Evolutionary conservation across 768 basidiomycete genomes (phyloP), one percentile per base, ranked within the genome.

Genomic region (Boletus rufocinnamomeus): DNA sequence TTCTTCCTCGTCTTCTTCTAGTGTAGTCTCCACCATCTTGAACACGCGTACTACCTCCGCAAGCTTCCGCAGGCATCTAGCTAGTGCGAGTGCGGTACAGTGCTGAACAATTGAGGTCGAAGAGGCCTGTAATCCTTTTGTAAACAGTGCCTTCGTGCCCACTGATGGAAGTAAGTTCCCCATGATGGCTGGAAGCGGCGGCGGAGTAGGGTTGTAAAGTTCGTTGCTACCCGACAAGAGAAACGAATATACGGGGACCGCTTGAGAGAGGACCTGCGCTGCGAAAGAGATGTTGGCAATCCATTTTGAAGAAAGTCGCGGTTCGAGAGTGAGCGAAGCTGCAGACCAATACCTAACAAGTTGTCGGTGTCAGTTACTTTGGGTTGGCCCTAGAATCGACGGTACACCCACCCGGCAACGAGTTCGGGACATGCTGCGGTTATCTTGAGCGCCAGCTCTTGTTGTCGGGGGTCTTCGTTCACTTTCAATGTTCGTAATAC

Each of bases 231-330:
- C 66, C 50, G 79, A 75, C 17, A 89, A 77, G 58, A 84, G 74
- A 69, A 95, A 94, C 0, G 83, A 82, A 1, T 76, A 64, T 1
- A 76, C 63, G 0, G 95, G 93, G 2, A 94, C 75, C 0, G 91
- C 85, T 0, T 94, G 80, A 1, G 90, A 88, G 51, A 97, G 80
- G 53, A 98, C 81, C 9, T 80, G 79, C 3, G 88, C 91, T 41
- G 92, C 84, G 67, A 95, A 89, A 6, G 91, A 79, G 62, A 97
- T 86, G 57, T 94, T 96, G 0, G 89, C 84, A 34, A 98, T 86
- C 95, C 96, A 98, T 68, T 88, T 89, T 0, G 90, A 90, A 0
- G 91, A 91, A 6, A 95, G 81, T 3, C 93, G 85, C 0, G 94
- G 93, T 65, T 96, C 93, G 6, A 95, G 79, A 0, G 91, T 89